These are phyloP conservation scores for Crithidia thermophila DNA, from an alignment of 208 protist genomes.

Conservation along the genomic window DNA sequence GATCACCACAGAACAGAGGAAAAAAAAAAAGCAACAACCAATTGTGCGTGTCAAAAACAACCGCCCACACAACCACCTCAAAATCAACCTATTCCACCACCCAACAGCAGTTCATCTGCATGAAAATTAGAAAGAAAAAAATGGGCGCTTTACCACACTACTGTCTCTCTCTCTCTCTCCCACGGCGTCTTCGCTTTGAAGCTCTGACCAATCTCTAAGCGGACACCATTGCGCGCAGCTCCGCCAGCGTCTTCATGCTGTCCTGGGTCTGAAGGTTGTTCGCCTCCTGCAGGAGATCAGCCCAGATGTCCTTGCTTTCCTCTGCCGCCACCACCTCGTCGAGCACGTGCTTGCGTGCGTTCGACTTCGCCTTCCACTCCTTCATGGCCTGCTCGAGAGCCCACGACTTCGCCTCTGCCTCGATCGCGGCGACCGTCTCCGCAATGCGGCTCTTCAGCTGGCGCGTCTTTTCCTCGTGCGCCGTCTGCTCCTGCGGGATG, in stretches of 20 bases:
- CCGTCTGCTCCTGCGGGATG: slow-evolving; percentile 46
- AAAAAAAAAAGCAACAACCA: background rate
- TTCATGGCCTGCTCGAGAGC: slow-evolving; percentile 70
- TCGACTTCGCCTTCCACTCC: slow-evolving; percentile 67
- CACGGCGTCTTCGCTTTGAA: no score
- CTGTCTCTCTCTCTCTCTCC: background rate
- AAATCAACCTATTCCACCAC: background rate
- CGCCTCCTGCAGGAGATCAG: slow-evolving; percentile 71
- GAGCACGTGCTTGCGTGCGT: slow-evolving; percentile 51
- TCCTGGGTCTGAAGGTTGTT: slow-evolving; percentile 51
- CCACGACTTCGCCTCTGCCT: slow-evolving; percentile 83
- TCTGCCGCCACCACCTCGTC: slow-evolving; percentile 68
- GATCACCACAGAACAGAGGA: background rate
- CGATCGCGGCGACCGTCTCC: slow-evolving; percentile 46
- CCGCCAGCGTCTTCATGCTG: slow-evolving; percentile 40
- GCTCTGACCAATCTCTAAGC: no score
- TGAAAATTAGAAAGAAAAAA: background rate
- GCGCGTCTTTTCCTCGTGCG: slow-evolving; percentile 48
- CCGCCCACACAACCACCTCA: background rate
- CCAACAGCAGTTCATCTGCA: background rate
- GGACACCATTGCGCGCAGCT: slow-evolving; percentile 50
- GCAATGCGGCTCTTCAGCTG: slow-evolving; percentile 49
- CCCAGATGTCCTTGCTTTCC: slow-evolving; percentile 67
- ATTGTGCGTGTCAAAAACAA: background rate
- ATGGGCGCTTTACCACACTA: background rate